Evolutionary conservation across 1,139 yeast genomes (phyloP).

Genomic region (Taiozyma onychis): DNA sequence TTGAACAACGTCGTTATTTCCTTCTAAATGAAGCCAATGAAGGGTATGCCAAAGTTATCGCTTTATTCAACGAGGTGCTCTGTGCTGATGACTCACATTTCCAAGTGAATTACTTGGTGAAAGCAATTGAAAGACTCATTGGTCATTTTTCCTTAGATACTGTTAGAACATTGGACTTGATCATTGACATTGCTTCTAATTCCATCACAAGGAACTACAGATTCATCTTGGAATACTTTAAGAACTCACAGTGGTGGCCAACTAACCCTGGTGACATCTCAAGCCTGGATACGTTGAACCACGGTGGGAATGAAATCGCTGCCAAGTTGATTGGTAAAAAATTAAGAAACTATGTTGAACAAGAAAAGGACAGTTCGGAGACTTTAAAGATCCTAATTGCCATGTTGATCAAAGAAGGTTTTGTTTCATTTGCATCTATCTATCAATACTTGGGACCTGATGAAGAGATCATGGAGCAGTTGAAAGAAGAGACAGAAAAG

Average conservation of each 20-base stretch:
- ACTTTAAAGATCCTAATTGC: constrained; percentile 42
- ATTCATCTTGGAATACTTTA: constrained; percentile 45
- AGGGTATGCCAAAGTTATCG: constrained; percentile 69
- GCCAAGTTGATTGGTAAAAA: constrained; percentile 58
- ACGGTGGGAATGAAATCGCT: constrained; percentile 57
- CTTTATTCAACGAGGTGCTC: constrained; percentile 44
- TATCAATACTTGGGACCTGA: constrained; percentile 52
- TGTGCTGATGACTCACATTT: constrained; percentile 35
- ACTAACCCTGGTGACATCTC: constrained; percentile 29
- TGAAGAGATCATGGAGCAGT: constrained; percentile 25
- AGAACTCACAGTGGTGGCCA: constrained; percentile 67
- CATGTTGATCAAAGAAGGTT: constrained; percentile 61
- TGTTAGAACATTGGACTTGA: constrained; percentile 57
- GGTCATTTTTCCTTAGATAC: constrained; percentile 83
- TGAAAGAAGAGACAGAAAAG: constrained; percentile 43
- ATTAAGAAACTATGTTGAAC: constrained; percentile 34
- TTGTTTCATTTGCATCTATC: constrained; percentile 59
- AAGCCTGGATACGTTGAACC: constrained; percentile 28
- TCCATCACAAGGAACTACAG: constrained; percentile 40
- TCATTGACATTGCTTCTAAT: constrained; percentile 46
- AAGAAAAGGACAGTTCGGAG: constrained; percentile 35
- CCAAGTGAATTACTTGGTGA: constrained; percentile 43
- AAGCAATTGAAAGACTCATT: constrained; percentile 50
- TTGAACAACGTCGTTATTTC: constrained; percentile 66
- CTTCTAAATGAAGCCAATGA: constrained; percentile 73